phyloP scores from a whole-genome alignment of 805 yeast genomes.

The Ogataea siamensis region DNA sequence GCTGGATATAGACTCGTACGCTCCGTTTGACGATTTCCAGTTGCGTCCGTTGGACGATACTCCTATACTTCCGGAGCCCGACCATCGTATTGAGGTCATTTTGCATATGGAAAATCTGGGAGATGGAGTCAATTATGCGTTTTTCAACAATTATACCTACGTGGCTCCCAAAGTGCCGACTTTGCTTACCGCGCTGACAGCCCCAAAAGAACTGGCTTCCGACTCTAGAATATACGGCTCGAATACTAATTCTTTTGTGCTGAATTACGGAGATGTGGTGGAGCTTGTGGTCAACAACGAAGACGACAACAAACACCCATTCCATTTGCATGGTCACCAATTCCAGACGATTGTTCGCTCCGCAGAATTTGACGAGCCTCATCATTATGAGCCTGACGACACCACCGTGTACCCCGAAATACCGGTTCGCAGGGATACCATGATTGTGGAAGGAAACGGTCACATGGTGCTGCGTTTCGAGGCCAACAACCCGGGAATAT shows the following conservation, averaged over 20 bases:
- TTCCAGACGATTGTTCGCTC: slow-evolving; percentile 80
- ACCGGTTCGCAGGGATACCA: slow-evolving; percentile 72
- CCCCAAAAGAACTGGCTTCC: slow-evolving; percentile 51
- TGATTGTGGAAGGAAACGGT: slow-evolving; percentile 64
- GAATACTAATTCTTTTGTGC: slow-evolving; percentile 60
- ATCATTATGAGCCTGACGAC: slow-evolving; percentile 50
- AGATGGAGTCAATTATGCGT: slow-evolving; percentile 74
- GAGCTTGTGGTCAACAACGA: slow-evolving; percentile 76
- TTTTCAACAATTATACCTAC: slow-evolving; percentile 66
- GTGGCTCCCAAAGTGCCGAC: slow-evolving; percentile 71
- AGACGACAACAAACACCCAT: slow-evolving; percentile 92
- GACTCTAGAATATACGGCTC: slow-evolving; percentile 70
- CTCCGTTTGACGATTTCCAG: slow-evolving; percentile 46
- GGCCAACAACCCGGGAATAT: slow-evolving; percentile 89
- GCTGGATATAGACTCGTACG: slow-evolving; percentile 27
- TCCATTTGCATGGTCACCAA: slow-evolving; percentile 91
- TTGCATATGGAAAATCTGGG: slow-evolving; percentile 67
- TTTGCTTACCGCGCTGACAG: slow-evolving; percentile 56
- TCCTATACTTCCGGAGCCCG: slow-evolving; percentile 55
- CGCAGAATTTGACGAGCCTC: slow-evolving; percentile 52
- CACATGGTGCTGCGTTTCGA: slow-evolving; percentile 66
- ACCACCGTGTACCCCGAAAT: slow-evolving; percentile 47
- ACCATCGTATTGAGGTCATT: slow-evolving; percentile 55
- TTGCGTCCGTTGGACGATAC: slow-evolving; percentile 40
- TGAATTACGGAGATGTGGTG: slow-evolving; percentile 60